Evolutionary conservation across 106 monocot genomes (phyloP), one percentile per base, ranked within the genome.

Genomic region (Allium fistulosum): DNA sequence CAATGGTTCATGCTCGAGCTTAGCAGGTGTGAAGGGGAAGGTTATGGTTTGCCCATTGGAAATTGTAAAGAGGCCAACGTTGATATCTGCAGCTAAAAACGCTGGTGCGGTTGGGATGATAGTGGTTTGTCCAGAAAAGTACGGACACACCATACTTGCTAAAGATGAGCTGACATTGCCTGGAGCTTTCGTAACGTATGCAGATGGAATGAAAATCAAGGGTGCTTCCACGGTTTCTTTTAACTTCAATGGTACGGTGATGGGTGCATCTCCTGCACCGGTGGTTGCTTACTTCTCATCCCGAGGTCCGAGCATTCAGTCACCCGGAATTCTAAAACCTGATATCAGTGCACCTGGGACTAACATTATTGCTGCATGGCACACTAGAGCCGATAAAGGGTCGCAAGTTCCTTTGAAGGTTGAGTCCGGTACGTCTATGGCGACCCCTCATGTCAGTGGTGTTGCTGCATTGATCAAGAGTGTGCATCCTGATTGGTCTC

Each of bases 351-450:
- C 73, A 7, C 84, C 80, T 0, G 80, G 77, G 3, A 52, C 77
- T 10, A 80, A 84, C 70, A 62, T 80, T 17, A 61, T 84, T 11
- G 80, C 80, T 1, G 84, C 76, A 3, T 80, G 84, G 79, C 53
- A 18, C 37, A 59, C 11, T 2, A 7, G 5, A 6, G 37, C 58
- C 7, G 58, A 53, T 47, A 4, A 55, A 15, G 6, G 10, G 4
- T 17, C 46, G 37, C 14, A 51, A 13, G 14, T 3, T 13, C 49
- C 51, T 28, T 69, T 15, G 17, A 69, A 69, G 11, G 17, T 69
- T 8, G 58, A 58, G 58, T 69, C 69, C 6, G 72, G 72, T 10
- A 72, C 72, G 4, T 72, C 62, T n/a, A 72, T 72, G 72, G 12
- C 72, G 11, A 26, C 71, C 17, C 71, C 71, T 9, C 72, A 62